Conservation (phyloP, 2,329 filamentous ascomycete species). For the Colletotrichum liriopes region DNA sequence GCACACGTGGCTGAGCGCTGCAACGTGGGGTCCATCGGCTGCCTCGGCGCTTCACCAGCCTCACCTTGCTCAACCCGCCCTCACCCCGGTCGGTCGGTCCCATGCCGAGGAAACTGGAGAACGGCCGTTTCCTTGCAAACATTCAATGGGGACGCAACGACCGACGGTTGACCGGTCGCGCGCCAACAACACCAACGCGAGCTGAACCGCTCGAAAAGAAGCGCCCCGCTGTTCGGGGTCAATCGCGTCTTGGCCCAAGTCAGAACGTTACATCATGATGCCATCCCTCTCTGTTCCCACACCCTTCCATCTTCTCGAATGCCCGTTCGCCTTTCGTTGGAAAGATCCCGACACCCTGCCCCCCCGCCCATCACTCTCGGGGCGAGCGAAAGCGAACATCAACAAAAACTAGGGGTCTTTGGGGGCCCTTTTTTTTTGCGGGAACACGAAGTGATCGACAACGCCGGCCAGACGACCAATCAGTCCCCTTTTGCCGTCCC, state of each 20-base stretch:
- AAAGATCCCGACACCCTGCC: slow-evolving; percentile 1
- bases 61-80: neutral
- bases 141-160: neutral
- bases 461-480: neutral
- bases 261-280: slow-evolving; percentile 43
- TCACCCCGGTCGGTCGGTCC: no score
- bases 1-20: neutral
- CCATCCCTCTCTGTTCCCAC: slow-evolving; percentile 20
- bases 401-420: slow-evolving; percentile 11
- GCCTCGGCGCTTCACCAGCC: neutral
- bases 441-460: slow-evolving; percentile 26
- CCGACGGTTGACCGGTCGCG: neutral
- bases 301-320: neutral
- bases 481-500: neutral
- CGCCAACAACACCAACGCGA: neutral
- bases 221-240: slow-evolving; percentile 5
- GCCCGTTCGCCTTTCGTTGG: neutral
- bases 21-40: neutral
- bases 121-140: neutral
- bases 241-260: slow-evolving; percentile 30
- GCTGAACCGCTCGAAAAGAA: neutral
- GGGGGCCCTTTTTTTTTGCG: neutral
- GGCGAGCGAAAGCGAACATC: neutral
- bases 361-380: neutral
- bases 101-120: neutral